Evolutionary conservation across 139 green algal genomes (phyloP), one percentile per base, ranked within the genome.

Genomic region (Coccomyxa sp.): DNA sequence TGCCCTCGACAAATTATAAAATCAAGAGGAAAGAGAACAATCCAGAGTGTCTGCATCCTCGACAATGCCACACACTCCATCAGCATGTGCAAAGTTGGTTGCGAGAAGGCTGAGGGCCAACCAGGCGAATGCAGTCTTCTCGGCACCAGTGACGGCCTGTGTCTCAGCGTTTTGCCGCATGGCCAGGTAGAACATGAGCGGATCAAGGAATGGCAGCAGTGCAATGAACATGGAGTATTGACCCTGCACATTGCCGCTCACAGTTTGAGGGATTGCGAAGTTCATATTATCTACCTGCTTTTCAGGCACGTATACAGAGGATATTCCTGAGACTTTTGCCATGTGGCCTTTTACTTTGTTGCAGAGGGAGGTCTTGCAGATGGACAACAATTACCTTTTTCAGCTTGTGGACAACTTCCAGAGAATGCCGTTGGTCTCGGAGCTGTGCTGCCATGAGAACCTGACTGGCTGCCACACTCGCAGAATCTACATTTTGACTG

Each of bases 101-200:
- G 31, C 14, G 60, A 16, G 13, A 63, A 81, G 31, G 30, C 59
- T 66, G 45, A 18, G 71, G 59, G 11, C 87, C 32, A 77, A 90
- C 87, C 87, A 90, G 0, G 87, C 87, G 79, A 89, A 89, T 0
- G 83, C 85, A 18, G 83, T 85, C 81, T 90, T 90, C 85, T 90
- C 87, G 28, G 77, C 87, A n/a, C 85, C 87, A 16, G 77, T 25
- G n/a, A 90, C 85, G 38, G 85, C 85, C 15, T 67, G 30, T 23
- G 87, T 89, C 27, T 85, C 60, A 0, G 32, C 78, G 63, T 90
- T 90, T 78, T 86, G 83, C 63, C 88, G 57, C 9, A 75, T 51
- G 17, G 87, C 87, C 18, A 89, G 81, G 18, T 82, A 77, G 58
- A 90, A 88, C 85, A 90, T 88, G 57, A 90, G 80, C 13, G 87